Conservation (phyloP, 768 basidiomycete genomes). For the Pisolithus marmoratus region DNA sequence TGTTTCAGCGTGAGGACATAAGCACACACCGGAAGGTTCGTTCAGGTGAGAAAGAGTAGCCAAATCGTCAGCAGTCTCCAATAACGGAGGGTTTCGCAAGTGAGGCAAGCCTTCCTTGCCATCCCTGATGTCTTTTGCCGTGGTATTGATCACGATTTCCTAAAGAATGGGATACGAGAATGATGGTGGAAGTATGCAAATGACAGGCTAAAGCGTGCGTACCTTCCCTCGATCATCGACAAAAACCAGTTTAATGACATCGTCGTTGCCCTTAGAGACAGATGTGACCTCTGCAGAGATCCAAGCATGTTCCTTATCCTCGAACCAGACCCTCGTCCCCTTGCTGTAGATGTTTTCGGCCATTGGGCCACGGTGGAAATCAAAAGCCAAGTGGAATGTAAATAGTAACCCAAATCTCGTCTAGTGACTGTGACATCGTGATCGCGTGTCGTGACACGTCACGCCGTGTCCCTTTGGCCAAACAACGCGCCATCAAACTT, state of each 20-base stretch:
- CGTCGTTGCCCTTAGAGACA: slow-evolving; percentile 59
- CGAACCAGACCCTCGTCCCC: slow-evolving; percentile 87
- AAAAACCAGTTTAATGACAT: slow-evolving; percentile 78
- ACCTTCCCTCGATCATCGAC: slow-evolving; percentile 93
- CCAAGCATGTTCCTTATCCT: slow-evolving; percentile 94
- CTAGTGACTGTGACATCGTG: not conserved
- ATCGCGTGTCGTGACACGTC: not conserved
- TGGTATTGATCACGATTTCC: slow-evolving; percentile 79
- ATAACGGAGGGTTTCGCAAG: slow-evolving; percentile 89
- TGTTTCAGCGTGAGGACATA: not conserved
- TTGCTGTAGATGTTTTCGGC: slow-evolving; percentile 91
- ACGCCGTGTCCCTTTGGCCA: slow-evolving; percentile 6
- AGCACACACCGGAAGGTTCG: slow-evolving; percentile 81
- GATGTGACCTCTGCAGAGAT: slow-evolving; percentile 79
- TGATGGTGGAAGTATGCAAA: not conserved
- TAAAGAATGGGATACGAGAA: slow-evolving; percentile 22
- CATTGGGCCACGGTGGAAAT: slow-evolving; percentile 41
- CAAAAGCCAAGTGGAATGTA: not conserved
- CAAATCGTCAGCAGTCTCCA: slow-evolving; percentile 97
- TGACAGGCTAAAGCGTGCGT: slow-evolving; percentile 11
- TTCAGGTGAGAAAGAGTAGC: slow-evolving; percentile 97
- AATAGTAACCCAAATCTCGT: not conserved
- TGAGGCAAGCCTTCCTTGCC: slow-evolving; percentile 81
- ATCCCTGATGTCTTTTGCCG: slow-evolving; percentile 73
- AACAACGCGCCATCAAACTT: slow-evolving; percentile 5